phyloP scores from a whole-genome alignment of 352 stramenopile genomes.

The Phytopythium boreale region DNA sequence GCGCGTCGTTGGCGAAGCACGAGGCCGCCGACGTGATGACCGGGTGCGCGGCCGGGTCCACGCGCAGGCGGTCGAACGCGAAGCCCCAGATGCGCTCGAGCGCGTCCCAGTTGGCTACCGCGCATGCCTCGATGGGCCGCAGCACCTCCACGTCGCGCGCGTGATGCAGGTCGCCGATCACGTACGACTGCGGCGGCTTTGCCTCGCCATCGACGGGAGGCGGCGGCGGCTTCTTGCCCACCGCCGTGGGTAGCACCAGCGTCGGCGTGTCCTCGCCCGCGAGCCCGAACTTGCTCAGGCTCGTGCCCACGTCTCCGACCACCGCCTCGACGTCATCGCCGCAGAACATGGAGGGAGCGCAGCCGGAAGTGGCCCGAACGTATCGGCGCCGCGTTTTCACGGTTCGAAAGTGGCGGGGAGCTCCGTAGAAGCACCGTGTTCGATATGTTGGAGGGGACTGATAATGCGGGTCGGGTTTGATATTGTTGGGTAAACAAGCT shows the following conservation, averaged over 20 bases:
- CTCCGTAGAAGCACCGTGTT: not conserved
- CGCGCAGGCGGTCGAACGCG: constrained; percentile 68
- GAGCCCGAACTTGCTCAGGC: constrained; percentile 93
- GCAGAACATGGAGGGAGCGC: constrained; percentile 87
- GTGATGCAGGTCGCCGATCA: constrained; percentile 58
- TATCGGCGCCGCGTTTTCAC: no score
- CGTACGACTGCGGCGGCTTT: constrained; percentile 13
- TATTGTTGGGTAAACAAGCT: no score
- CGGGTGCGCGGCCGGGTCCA: constrained; percentile 66
- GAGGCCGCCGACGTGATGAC: constrained; percentile 73
- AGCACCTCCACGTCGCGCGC: constrained; percentile 56
- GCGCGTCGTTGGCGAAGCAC: constrained; percentile 72
- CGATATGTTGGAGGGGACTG: no score
- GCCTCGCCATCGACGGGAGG: constrained; percentile 13
- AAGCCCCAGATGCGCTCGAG: constrained; percentile 83
- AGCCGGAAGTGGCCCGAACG: no score
- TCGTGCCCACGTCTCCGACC: constrained; percentile 92
- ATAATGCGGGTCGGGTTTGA: no score
- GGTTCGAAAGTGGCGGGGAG: not conserved
- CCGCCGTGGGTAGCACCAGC: constrained; percentile 76
- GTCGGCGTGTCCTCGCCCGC: constrained; percentile 94
- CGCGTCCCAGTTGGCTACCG: constrained; percentile 80
- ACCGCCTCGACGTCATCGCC: constrained; percentile 95
- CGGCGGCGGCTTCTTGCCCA: constrained; percentile 33
- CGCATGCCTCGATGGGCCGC: constrained; percentile 51